Percentiles rank a stretch among this genome's conserved stretches.
Conservation (phyloP, 805 yeast genomes). For the Candida odintsovae region DNA sequence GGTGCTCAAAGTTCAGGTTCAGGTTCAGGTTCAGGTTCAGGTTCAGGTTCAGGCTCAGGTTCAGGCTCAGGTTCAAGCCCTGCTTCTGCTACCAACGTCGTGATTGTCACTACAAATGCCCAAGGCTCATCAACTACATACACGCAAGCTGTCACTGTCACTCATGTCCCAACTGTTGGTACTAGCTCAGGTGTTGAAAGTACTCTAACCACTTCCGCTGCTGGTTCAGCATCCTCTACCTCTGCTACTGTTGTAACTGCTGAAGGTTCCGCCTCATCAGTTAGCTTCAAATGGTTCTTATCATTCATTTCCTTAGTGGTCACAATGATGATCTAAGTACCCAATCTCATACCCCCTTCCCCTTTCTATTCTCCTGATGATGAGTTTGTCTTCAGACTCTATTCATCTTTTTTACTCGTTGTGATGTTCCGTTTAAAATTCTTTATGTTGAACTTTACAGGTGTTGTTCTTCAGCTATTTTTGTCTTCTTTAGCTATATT, state of each 20-base stretch:
- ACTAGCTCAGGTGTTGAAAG: background rate
- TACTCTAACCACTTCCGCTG: background rate
- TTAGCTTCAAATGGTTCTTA: background rate
- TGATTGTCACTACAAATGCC: background rate
- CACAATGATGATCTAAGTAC: background rate
- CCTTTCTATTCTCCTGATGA: background rate
- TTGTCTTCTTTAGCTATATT: background rate
- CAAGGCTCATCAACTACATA: background rate
- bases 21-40: background rate
- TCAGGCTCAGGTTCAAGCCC: background rate
- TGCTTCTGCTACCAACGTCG: background rate
- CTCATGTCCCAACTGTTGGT: background rate
- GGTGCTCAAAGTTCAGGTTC: background rate
- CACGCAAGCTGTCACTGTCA: background rate
- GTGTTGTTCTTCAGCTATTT: background rate
- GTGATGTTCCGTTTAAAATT: background rate
- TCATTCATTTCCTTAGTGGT: background rate
- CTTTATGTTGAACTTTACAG: background rate
- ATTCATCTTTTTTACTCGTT: background rate
- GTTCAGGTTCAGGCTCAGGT: too few relatives aligned
- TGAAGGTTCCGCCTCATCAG: background rate
- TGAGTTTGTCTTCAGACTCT: background rate
- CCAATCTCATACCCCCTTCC: background rate
- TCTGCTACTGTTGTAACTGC: background rate
- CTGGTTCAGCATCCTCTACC: background rate